A percentile compares a stretch with the other conserved stretches of the same genome.
Conservation (phyloP, 2,329 filamentous ascomycete genomes). For the Lachnellula occidentalis region DNA sequence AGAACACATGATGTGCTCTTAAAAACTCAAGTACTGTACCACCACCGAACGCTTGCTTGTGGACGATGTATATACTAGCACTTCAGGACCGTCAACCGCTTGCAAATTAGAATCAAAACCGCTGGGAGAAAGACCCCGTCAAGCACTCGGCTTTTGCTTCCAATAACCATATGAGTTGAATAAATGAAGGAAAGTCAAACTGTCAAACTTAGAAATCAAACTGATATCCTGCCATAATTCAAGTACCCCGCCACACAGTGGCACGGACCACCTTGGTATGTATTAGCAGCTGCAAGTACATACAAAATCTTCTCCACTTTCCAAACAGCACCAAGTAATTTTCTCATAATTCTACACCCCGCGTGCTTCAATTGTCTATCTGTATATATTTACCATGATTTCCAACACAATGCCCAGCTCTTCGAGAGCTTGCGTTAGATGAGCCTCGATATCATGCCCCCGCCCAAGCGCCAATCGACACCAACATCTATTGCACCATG, state of each 20-base stretch:
- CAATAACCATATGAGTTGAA: not conserved
- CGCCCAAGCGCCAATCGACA: not conserved
- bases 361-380: not conserved
- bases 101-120: too few relatives aligned
- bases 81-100: too few relatives aligned
- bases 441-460: not conserved
- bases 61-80: too few relatives aligned
- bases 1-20: too few relatives aligned
- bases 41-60: too few relatives aligned
- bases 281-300: not conserved
- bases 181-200: not conserved
- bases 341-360: not conserved
- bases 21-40: too few relatives aligned
- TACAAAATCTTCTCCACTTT: not conserved
- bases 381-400: not conserved
- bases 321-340: not conserved
- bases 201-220: not conserved
- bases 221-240: too few relatives aligned
- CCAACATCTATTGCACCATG: constrained; percentile 20
- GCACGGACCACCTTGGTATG: not conserved
- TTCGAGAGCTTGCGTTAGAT: not conserved
- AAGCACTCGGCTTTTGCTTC: not conserved
- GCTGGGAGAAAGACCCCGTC: too few relatives aligned
- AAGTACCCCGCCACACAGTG: not conserved
- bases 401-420: not conserved